Percentiles rank a stretch among this genome's conserved stretches.
These are phyloP conservation scores for Aspergillus vadensis DNA, from an alignment of 2,329 filamentous ascomycete genomes.

Conservation along the genomic window DNA sequence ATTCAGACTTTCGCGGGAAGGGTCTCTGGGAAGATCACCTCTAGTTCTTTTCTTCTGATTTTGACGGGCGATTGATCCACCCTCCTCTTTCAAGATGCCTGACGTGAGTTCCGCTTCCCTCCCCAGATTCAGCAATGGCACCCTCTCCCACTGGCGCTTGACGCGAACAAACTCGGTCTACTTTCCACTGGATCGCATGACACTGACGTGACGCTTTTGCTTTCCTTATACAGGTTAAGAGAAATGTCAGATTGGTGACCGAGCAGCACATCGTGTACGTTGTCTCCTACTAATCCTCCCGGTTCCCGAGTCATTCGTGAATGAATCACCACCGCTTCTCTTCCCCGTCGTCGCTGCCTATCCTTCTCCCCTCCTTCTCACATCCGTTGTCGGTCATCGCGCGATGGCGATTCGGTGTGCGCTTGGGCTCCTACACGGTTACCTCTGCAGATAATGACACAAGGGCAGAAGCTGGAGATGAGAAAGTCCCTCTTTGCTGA, in stretches of 20 bases:
- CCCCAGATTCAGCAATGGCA: neutral
- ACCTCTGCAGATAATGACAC: neutral
- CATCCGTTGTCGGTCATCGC: constrained; percentile 2
- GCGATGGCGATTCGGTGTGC: neutral
- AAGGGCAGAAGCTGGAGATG: neutral
- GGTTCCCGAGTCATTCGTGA: constrained; percentile 7
- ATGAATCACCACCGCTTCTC: constrained; percentile 10
- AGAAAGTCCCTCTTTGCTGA: neutral
- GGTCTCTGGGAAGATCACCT: neutral
- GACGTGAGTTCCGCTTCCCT: constrained; percentile 32
- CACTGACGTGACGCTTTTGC: constrained; percentile 21
- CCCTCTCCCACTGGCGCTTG: constrained; percentile 9
- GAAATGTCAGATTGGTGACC: constrained; percentile 89
- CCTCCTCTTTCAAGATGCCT: constrained; percentile 32
- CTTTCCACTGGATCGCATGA: constrained; percentile 18
- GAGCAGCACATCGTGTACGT: constrained; percentile 86
- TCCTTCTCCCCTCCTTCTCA: neutral
- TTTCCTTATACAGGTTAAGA: constrained; percentile 62
- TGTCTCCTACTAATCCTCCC: constrained; percentile 12
- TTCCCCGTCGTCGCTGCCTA: constrained; percentile 8
- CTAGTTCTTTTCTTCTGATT: constrained; percentile 7
- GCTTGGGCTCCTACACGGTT: neutral
- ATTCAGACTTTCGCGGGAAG: neutral
- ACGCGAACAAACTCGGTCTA: constrained; percentile 1
- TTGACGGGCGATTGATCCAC: constrained; percentile 5